Evolutionary conservation across 495 filamentous ascomycete species (phyloP), one percentile per base, ranked within the genome.

Genomic region (Aspergillus carlsbadensis): DNA sequence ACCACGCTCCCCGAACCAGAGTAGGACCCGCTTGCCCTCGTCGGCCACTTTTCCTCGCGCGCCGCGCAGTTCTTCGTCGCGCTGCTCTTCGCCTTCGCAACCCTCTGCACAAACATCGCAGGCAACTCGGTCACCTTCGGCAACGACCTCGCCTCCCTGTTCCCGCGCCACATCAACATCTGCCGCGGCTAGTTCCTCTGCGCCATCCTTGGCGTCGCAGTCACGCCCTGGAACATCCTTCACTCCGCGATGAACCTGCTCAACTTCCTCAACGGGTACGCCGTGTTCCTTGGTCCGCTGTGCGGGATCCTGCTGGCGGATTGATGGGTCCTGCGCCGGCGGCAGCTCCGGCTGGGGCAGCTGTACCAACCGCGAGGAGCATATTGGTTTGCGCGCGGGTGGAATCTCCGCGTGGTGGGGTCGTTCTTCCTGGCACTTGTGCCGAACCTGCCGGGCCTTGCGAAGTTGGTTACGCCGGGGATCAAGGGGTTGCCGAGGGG

Each of bases 11-110:
- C 37, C 29, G 14, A 55, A 40, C n/a, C 52, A 47, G 33, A 43
- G 42, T 26, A 33, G 56, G 56, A 58, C 39, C 56, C 52, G 3
- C 47, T 58, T 4, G 37, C 56, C 10, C 52, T 58, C 47, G 47
- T 58, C 10, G 46, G 52, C 21, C 47, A 46, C 31, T 36, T 45
- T 20, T 58, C 46, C 0, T 14, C 46, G 0, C 47, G 56, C 3
- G 37, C 15, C 5, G 47, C 47, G 1, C 40, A 52, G 11, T 58
- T 39, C 39, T 6, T 58, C 13, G 56, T 46, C n/a, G 21, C 56
- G 7, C 46, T 52, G 5, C 46, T 36, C 8, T 58, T 58, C 31
- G 26, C 52, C 1, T 45, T 58, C 31, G 52, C 47, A n/a, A 39
- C 52, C 22, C 52, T 58, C 20, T 47, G 47, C 15, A 52, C 47